Percentiles rank a stretch among this genome's conserved stretches.
These are phyloP conservation scores for Colletotrichum camelliae DNA, from an alignment of 2,329 filamentous ascomycete genomes.

Conservation along the genomic window DNA sequence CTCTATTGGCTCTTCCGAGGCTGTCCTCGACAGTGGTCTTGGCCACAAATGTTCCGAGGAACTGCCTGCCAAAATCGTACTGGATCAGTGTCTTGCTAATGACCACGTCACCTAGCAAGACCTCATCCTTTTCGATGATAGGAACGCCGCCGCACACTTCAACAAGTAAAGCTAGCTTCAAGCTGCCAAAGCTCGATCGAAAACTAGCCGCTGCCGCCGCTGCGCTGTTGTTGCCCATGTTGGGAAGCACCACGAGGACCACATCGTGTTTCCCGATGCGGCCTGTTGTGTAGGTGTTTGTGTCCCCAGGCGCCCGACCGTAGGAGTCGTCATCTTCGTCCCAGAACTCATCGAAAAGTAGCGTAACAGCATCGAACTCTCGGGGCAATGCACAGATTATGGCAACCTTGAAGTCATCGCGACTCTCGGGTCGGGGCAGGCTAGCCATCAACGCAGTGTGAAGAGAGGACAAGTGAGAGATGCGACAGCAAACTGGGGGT, in stretches of 20 bases:
- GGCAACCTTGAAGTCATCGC: conserved; percentile 25
- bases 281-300: conserved; percentile 32
- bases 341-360: conserved; percentile 32
- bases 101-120: conserved; percentile 39
- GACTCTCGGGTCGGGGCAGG: too few relatives aligned
- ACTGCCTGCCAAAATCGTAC: conserved; percentile 31
- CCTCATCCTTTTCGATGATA: background rate
- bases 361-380: conserved; percentile 28
- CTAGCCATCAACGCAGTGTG: background rate
- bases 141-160: conserved; percentile 38
- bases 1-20: conserved; percentile 30
- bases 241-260: conserved; percentile 31
- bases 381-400: conserved; percentile 31
- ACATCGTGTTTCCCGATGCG: conserved; percentile 28
- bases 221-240: conserved; percentile 32
- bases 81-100: conserved; percentile 33
- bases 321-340: conserved; percentile 26
- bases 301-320: conserved; percentile 28
- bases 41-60: conserved; percentile 25
- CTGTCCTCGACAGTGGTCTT: conserved; percentile 31
- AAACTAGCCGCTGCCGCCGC: conserved; percentile 30
- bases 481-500: too few relatives aligned
- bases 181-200: conserved; percentile 34
- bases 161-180: conserved; percentile 40
- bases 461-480: background rate